phyloP scores from a whole-genome alignment of 2,329 filamentous ascomycete species.

The Fusarium burgessii region DNA sequence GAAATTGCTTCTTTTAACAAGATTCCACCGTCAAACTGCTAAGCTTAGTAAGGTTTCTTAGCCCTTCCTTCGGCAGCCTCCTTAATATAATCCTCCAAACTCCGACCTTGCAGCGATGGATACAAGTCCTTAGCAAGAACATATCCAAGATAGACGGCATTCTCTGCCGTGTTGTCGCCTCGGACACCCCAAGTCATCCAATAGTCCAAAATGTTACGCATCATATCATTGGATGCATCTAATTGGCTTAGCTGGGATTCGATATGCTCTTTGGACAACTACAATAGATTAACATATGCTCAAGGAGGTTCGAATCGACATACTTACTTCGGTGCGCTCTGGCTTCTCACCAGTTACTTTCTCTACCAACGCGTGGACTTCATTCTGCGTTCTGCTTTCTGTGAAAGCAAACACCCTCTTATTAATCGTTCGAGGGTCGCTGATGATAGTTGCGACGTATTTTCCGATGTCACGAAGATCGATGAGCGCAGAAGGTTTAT shows the following conservation, averaged over 20 bases:
- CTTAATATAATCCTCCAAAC: neutral
- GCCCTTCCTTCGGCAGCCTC: slow-evolving; percentile 5
- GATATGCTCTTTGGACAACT: slow-evolving; percentile 8
- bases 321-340: neutral
- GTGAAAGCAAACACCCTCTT: slow-evolving; percentile 9
- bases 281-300: rapidly evolving
- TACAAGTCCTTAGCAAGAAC: slow-evolving; percentile 14
- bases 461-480: slow-evolving; percentile 4
- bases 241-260: neutral
- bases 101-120: neutral
- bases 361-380: neutral
- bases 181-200: slow-evolving; percentile 21
- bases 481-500: neutral
- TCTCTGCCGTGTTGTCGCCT: slow-evolving; percentile 12
- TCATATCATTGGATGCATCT: neutral
- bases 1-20: neutral
- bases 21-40: too few species aligned
- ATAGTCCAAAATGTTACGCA: neutral
- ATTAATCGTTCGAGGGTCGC: slow-evolving; percentile 2
- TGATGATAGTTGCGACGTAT: slow-evolving; percentile 11
- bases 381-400: slow-evolving; percentile 14
- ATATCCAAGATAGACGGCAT: slow-evolving; percentile 15
- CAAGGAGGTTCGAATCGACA: rapidly evolving
- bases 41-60: neutral
- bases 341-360: slow-evolving; percentile 9